phyloP scores from a whole-genome alignment of 345 rosid species.

The Brassica napus region Da-Ae NC_063445.1:36008001-36008500 shows the following conservation, averaged over 20 bases:
- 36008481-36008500: constrained; percentile 53
- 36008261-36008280: not conserved
- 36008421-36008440: constrained; percentile 50
- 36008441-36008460: constrained; percentile 92
- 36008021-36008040: constrained; percentile 52
- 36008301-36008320: constrained; percentile 70
- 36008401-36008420: constrained; percentile 52
- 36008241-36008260: constrained; percentile 11
- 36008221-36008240: not conserved
- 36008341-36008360: constrained; percentile 52
- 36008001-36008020: too few relatives aligned
- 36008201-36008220: constrained; percentile 32
- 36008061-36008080: constrained; percentile 94
- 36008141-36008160: not conserved
- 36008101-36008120: not conserved
- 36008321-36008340: constrained; percentile 68
- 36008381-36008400: constrained; percentile 95
- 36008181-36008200: constrained; percentile 43
- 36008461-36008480: constrained; percentile 95
- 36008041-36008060: constrained; percentile 90
- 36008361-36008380: constrained; percentile 60
- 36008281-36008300: constrained; percentile 41
- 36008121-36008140: not conserved
- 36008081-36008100: constrained; percentile 97
- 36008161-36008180: not conserved